A percentile compares a stretch with the other conserved stretches of the same genome.
phyloP scores from a whole-genome alignment of 1,139 yeast genomes.

The Taiozyma sp. region DNA sequence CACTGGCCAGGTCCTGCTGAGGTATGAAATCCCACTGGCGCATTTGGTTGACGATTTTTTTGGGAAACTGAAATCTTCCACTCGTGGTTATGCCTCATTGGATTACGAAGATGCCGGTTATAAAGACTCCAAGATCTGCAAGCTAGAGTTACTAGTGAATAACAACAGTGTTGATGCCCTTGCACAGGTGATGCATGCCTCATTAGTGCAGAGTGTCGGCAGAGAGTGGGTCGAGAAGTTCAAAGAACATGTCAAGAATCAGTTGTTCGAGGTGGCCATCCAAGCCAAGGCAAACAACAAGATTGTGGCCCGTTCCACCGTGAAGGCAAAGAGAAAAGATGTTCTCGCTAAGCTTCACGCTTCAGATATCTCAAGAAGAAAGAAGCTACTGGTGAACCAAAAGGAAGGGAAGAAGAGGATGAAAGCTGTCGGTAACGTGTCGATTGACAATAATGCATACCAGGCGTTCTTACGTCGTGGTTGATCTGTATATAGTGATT shows the following conservation, averaged over 20 bases:
- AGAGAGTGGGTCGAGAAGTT: slow-evolving; percentile 79
- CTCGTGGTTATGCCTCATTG: slow-evolving; percentile 89
- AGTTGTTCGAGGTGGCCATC: slow-evolving; percentile 86
- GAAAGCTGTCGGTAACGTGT: slow-evolving; percentile 75
- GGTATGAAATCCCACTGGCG: slow-evolving; percentile 79
- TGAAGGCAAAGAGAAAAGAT: slow-evolving; percentile 89
- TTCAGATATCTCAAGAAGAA: slow-evolving; percentile 85
- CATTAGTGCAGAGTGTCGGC: slow-evolving; percentile 71
- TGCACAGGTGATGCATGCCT: slow-evolving; percentile 82
- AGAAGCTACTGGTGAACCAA: slow-evolving; percentile 82
- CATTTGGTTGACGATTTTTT: slow-evolving; percentile 93
- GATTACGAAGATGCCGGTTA: slow-evolving; percentile 96
- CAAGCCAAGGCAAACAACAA: slow-evolving; percentile 87
- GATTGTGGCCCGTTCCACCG: slow-evolving; percentile 87
- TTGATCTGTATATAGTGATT: not conserved
- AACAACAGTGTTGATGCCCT: slow-evolving; percentile 91
- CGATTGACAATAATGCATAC: slow-evolving; percentile 79
- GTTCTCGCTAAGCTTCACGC: slow-evolving; percentile 92
- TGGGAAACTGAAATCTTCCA: slow-evolving; percentile 85
- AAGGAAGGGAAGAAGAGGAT: slow-evolving; percentile 90
- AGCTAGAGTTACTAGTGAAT: slow-evolving; percentile 84
- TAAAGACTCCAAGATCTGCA: slow-evolving; percentile 72
- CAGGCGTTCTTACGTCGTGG: slow-evolving; percentile 53
- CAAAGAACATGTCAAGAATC: slow-evolving; percentile 73
- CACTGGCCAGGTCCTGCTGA: slow-evolving; percentile 77